Percentiles rank a stretch among this genome's conserved stretches.
These are phyloP conservation scores for Candida boidinii DNA, from an alignment of 805 yeast genomes.

Conservation along the genomic window DNA sequence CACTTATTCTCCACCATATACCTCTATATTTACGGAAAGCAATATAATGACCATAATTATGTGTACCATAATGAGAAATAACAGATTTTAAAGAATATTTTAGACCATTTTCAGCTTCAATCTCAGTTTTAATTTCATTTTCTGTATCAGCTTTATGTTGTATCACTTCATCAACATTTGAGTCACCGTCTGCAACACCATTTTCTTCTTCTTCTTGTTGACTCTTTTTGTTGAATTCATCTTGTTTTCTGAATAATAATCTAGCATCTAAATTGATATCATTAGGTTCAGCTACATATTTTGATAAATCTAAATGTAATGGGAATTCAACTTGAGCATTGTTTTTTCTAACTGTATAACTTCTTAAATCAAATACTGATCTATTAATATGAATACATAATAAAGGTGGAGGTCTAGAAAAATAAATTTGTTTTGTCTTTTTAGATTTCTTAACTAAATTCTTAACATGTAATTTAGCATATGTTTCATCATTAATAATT, in stretches of 20 bases:
- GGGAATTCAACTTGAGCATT: constrained; percentile 79
- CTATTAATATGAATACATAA: constrained; percentile 84
- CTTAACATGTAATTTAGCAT: constrained; percentile 63
- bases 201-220: neutral
- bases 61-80: constrained; percentile 90
- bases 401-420: constrained; percentile 76
- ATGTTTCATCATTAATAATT: constrained; percentile 72
- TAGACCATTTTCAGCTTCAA: constrained; percentile 26
- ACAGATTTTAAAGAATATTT: constrained; percentile 74
- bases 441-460: constrained; percentile 66
- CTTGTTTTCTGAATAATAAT: constrained; percentile 59
- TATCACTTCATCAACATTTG: neutral
- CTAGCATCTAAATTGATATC: constrained; percentile 78
- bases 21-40: constrained; percentile 77
- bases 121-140: neutral
- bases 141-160: constrained; percentile 1
- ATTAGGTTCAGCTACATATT: constrained; percentile 59
- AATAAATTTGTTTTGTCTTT: constrained; percentile 75
- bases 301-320: constrained; percentile 52
- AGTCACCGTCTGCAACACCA: constrained; percentile 3
- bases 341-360: constrained; percentile 78
- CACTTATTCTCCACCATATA: constrained; percentile 93
- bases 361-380: constrained; percentile 83
- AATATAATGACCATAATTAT: constrained; percentile 95
- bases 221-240: constrained; percentile 17